Evolutionary conservation across 2,329 filamentous ascomycete species (phyloP).

Genomic region (Didymella glomerata): DNA sequence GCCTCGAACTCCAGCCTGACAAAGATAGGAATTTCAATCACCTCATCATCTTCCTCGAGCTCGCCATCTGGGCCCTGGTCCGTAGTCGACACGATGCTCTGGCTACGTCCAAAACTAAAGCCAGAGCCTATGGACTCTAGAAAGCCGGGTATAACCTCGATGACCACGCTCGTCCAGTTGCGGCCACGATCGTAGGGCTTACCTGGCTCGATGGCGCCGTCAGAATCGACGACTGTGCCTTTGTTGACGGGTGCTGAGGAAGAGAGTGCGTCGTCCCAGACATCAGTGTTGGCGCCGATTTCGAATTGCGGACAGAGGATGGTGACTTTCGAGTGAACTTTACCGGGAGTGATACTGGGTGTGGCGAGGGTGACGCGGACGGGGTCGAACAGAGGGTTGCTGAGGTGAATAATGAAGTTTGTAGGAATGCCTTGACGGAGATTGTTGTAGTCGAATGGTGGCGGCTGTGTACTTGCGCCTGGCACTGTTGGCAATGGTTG

Average conservation of each 20-base stretch:
- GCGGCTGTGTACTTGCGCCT: constrained; percentile 32
- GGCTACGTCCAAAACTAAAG: constrained; percentile 11
- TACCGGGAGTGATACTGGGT: constrained; percentile 59
- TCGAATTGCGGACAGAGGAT: constrained; percentile 94
- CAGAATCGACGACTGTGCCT: constrained; percentile 33
- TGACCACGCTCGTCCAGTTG: constrained; percentile 93
- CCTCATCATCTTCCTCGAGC: constrained; percentile 64
- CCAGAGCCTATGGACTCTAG: constrained; percentile 21
- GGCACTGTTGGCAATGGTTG: constrained; percentile 52
- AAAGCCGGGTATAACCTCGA: constrained; percentile 79
- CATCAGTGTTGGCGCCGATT: constrained; percentile 90
- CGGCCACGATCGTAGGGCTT: constrained; percentile 96
- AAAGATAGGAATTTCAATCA: constrained; percentile 92
- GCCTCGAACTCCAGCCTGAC: constrained; percentile 91
- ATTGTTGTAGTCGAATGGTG: constrained; percentile 56
- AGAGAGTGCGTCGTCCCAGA: constrained; percentile 87
- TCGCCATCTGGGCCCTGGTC: constrained; percentile 28
- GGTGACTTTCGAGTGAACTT: constrained; percentile 72
- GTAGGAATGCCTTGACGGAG: constrained; percentile 62
- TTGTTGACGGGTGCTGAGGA: constrained; percentile 50
- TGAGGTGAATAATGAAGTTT: constrained; percentile 88
- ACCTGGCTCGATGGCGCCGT: constrained; percentile 73
- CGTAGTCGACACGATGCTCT: constrained; percentile 8
- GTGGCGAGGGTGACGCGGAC: constrained; percentile 89
- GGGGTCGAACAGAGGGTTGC: constrained; percentile 91